Percentiles rank a stretch among this genome's conserved stretches.
phyloP scores from a whole-genome alignment of 192 early-diverging fungal species.

The Podila horticola region DNA sequence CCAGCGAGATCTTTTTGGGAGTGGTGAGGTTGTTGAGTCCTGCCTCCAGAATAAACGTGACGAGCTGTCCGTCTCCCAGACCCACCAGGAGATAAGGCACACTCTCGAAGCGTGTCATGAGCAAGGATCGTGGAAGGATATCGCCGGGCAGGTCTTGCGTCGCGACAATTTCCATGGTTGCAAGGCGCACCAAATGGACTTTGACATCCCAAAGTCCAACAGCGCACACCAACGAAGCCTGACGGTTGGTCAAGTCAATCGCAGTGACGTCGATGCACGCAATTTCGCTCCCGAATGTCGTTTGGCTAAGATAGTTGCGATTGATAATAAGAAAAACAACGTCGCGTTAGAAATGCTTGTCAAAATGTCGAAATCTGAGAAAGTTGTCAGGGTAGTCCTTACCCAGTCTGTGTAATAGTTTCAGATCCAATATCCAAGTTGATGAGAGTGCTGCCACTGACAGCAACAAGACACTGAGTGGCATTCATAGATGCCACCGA shows the following conservation, averaged over 20 bases:
- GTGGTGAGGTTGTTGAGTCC: slow-evolving; percentile 40
- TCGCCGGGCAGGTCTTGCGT: slow-evolving; percentile 60
- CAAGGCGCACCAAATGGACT: slow-evolving; percentile 69
- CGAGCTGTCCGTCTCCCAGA: slow-evolving; percentile 87
- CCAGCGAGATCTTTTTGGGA: slow-evolving; percentile 77
- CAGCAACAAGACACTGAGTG: slow-evolving; percentile 65
- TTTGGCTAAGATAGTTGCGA: slow-evolving; percentile 33
- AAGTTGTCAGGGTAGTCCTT: slow-evolving; percentile 1
- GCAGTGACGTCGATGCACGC: slow-evolving; percentile 78
- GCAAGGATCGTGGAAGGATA: slow-evolving; percentile 76
- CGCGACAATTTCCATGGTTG: slow-evolving; percentile 58
- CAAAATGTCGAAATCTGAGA: too few relatives aligned
- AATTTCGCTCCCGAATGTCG: slow-evolving; percentile 71
- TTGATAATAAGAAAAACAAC: background rate
- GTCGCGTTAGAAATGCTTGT: background rate
- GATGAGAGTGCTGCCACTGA: slow-evolving; percentile 62
- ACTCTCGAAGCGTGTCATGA: slow-evolving; percentile 70
- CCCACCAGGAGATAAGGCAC: slow-evolving; percentile 80
- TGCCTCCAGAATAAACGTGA: slow-evolving; percentile 72
- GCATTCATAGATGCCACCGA: slow-evolving; percentile 66
- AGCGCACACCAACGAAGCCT: slow-evolving; percentile 58
- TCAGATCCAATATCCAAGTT: slow-evolving; percentile 65
- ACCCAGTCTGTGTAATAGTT: slow-evolving; percentile 56
- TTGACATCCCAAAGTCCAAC: slow-evolving; percentile 83
- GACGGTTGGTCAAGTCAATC: slow-evolving; percentile 30